Base-by-base conservation (phyloP, 2,329 filamentous ascomycete species). In the Fusarium illudens region DNA sequence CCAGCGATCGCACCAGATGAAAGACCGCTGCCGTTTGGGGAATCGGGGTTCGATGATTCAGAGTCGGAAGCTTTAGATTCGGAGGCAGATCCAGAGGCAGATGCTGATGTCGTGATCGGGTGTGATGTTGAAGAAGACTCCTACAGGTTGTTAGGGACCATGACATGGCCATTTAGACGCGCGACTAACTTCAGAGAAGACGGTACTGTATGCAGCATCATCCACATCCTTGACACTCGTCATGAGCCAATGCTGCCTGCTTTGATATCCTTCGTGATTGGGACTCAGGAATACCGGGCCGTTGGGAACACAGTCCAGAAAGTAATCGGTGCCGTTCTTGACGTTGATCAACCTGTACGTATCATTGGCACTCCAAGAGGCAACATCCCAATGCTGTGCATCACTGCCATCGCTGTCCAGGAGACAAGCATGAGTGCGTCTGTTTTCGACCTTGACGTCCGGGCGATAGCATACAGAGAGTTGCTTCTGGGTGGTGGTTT, bases 201-300 rank as follows among this genome's bases (percentile, higher is more conserved):
- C 66, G 0, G 78, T 80, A 1, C 76, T 79, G 42, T 75, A 79
- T 3, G 73, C 75, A 1, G 71, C 72, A 13, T 79, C 75, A 29
- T 79, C 58, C 0, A 80, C 73, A 1, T 71, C 32, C 1, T 65
- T 68, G 1, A 70, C 72, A 15, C 76, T 78, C 4, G 72, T 75
- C 69, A 79, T 72, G 39, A 79, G 62, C 77, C 78, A 80, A 10
- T 75, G 76, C 34, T 79, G 77, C 0, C 76, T 76, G 1, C 67
- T 66, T 51, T 78, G 75, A 3, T 67, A 65, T 1, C 68, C 66
- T 1, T 67, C 54, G 10, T 72, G 64, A 4, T 75, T 66, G 7
- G 65, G 67, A 50, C 70, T 76, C 75, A 79, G 76, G 29, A 75
- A 79, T 3, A 71, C 71, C 3, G 76, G 73, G 19, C 73, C 74